These are phyloP conservation scores for Penicillium oxalicum DNA, from an alignment of 2,329 filamentous ascomycete genomes.

Conservation along the genomic window DNA sequence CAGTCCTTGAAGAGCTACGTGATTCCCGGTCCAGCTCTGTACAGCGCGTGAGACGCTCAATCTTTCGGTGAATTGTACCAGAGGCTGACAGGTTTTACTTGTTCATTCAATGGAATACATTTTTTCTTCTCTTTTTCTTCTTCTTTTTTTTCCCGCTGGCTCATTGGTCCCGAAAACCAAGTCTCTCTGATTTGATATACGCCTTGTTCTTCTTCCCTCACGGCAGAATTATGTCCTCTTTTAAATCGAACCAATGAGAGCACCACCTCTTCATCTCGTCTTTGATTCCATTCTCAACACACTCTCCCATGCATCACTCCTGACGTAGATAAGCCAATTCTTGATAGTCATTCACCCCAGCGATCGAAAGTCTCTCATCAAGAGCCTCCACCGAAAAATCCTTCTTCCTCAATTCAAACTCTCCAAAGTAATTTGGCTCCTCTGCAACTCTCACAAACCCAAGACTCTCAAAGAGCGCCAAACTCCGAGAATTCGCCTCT, in stretches of 20 bases:
- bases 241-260: too few species aligned
- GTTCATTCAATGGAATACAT: not conserved
- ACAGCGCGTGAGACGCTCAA: not conserved
- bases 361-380: constrained; percentile 24
- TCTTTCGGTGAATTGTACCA: not conserved
- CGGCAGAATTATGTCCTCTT: too few species aligned
- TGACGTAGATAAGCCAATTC: constrained; percentile 34
- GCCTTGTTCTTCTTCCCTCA: too few species aligned
- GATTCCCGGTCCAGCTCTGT: constrained; percentile 45
- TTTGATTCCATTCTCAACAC: too few species aligned
- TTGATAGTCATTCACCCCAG: constrained; percentile 32
- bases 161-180: too few species aligned
- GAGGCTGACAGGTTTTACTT: not conserved
- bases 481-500: constrained; percentile 50
- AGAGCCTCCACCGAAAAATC: constrained; percentile 26
- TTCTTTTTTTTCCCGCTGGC: not conserved
- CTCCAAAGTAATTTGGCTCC: constrained; percentile 60
- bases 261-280: too few species aligned
- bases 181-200: too few species aligned
- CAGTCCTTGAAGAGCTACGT: constrained; percentile 38
- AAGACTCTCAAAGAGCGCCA: constrained; percentile 55
- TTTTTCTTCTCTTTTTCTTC: not conserved
- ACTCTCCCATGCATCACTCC: constrained; percentile 1
- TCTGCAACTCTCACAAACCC: constrained; percentile 50
- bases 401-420: constrained; percentile 53